phyloP scores from a whole-genome alignment of 306 rosid species.

The Quercus dentata region DNA sequence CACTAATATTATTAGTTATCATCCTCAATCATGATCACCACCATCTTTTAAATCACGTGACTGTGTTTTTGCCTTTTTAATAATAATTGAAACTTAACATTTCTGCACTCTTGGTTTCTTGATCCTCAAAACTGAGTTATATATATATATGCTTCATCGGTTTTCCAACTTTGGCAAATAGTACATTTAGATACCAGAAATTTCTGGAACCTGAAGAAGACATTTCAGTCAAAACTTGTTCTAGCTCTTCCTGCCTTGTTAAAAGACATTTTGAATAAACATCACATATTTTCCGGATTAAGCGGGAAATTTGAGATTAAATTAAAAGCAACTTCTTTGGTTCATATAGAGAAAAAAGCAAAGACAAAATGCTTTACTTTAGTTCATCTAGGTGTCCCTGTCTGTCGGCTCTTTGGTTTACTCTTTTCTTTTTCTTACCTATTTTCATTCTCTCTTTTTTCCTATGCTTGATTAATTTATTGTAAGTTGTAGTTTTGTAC shows the following conservation, averaged over 20 bases:
- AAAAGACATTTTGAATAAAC: slow-evolving; percentile 1
- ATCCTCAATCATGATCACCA: no score
- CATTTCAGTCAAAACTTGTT: not conserved
- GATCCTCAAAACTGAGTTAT: no score
- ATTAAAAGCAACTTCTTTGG: slow-evolving; percentile 17
- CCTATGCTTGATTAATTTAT: not conserved
- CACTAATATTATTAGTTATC: no score
- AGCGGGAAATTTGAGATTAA: slow-evolving; percentile 23
- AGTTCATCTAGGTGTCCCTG: slow-evolving; percentile 19
- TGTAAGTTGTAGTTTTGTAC: not conserved
- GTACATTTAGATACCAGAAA: no score
- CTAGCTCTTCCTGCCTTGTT: not conserved
- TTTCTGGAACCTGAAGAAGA: not conserved
- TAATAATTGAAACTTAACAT: no score
- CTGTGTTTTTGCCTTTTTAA: no score
- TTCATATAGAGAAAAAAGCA: slow-evolving; percentile 1
- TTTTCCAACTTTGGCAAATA: no score
- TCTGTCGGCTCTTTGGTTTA: slow-evolving; percentile 32
- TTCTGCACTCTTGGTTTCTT: no score
- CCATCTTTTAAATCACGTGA: no score
- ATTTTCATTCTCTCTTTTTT: not conserved
- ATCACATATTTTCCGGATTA: slow-evolving; percentile 1
- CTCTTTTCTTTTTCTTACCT: slow-evolving; percentile 8
- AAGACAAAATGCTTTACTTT: slow-evolving; percentile 16
- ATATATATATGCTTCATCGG: no score